Base-by-base conservation (phyloP, 2,329 filamentous ascomycete species). In the Paraconiothyrium sp. region DNA sequence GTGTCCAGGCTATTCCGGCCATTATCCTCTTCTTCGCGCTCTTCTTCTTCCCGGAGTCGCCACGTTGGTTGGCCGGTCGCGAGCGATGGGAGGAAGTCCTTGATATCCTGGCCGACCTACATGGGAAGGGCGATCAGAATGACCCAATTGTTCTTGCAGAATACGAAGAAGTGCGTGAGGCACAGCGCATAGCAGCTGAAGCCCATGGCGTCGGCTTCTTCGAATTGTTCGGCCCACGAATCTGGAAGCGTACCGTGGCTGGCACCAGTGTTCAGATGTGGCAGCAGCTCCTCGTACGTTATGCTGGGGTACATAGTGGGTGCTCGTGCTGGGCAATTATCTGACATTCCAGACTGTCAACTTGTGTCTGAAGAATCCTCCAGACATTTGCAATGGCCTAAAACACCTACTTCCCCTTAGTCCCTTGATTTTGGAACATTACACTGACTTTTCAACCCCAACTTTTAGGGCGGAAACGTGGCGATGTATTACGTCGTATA, bases 401-500 rank as follows among this genome's bases (percentile, higher is more conserved):
- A 20, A 20, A 20, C 20, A 20, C 20, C 20, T 20, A 20, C 20
- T 20, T 20, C 20, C 20, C 20, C 20, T 20, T 20, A 20, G 20
- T 20, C 20, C 20, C 20, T 20, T 20, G 20, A 20, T 20, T 20
- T 20, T 20, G 20, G 20, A 20, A 20, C 20, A 50, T 11, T 2
- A 57, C 43, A 41, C 48, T 48, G 39, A 51, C 9, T 20, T 14
- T 8, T 49, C 22, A 8, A 24, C 35, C 22, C 32, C 68, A 49
- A 20, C 9, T 32, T n/a, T 67, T 7, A 70, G 73, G 41, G 22
- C 20, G 41, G 41, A n/a, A 44, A 44, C 24, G 67, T 71, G 2
- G 74, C 74, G 67, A 78, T 73, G 57, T 87, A 88, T 73, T 89
- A 89, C 60, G 83, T 89, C 61, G 84, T 86, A 3, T 88, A 87